phyloP scores from a whole-genome alignment of 768 basidiomycete species.

The Mycena rosella region DNA sequence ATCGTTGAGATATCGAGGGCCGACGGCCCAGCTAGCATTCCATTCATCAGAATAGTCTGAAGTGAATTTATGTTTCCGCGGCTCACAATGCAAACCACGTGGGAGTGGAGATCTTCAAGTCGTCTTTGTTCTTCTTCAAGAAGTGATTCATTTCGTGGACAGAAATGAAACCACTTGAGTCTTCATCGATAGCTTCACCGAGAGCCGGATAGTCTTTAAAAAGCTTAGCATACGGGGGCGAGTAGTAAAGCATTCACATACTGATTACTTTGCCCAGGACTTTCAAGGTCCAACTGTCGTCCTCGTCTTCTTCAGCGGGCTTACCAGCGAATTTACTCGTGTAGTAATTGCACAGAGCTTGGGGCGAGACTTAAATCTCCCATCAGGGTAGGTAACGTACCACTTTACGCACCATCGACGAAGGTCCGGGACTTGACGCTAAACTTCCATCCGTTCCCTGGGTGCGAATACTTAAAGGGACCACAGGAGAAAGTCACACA shows the following conservation, averaged over 20 bases:
- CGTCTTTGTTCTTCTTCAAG: conserved; percentile 18
- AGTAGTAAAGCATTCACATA: conserved; percentile 11
- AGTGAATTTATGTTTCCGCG: background rate
- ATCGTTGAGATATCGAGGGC: conserved; percentile 12
- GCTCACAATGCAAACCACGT: conserved; percentile 28
- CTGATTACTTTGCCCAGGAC: conserved; percentile 42
- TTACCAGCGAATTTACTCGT: conserved; percentile 19
- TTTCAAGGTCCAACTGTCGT: conserved; percentile 42
- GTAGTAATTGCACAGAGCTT: conserved; percentile 38
- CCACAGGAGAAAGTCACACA: background rate
- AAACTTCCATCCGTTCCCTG: conserved; percentile 37
- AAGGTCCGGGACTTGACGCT: conserved; percentile 42
- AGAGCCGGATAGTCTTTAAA: conserved; percentile 34
- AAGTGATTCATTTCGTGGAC: conserved; percentile 39
- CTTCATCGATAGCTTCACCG: conserved; percentile 39
- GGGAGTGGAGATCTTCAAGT: conserved; percentile 12
- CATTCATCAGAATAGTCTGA: background rate
- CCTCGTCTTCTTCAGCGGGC: conserved; percentile 5
- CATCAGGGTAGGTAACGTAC: too few species aligned
- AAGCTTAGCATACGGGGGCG: background rate
- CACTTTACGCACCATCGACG: conserved; percentile 37
- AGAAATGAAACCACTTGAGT: conserved; percentile 39
- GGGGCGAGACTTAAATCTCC: too few species aligned
- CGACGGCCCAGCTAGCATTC: conserved; percentile 21
- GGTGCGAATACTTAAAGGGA: background rate